Conservation (phyloP, 352 stramenopile genomes). For the Pythium utonaiense region DNA sequence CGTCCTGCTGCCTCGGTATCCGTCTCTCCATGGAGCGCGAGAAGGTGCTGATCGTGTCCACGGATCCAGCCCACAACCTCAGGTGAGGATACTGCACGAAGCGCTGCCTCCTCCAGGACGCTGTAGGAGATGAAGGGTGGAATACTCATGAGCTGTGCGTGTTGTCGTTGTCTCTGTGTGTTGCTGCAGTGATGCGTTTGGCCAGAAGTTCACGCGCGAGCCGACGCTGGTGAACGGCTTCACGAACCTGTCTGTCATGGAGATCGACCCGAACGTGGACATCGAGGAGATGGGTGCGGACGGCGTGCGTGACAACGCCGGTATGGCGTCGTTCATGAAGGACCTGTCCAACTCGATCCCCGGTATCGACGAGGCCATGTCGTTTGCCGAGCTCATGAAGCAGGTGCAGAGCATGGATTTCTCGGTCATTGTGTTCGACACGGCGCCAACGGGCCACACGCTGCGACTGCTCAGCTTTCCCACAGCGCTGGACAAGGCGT, state of each 20-base stretch:
- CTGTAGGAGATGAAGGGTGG: too few species aligned
- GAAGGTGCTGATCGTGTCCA: constrained; percentile 99
- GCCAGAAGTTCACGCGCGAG: constrained; percentile 98
- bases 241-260: constrained; percentile 98
- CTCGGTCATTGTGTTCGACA: constrained; percentile 98
- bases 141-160: too few species aligned
- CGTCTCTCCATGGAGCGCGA: constrained; percentile 87
- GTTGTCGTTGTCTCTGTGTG: neutral
- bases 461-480: constrained; percentile 96
- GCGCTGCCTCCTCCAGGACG: neutral
- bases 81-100: constrained; percentile 31
- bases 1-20: constrained; percentile 96
- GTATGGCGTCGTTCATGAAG: constrained; percentile 94
- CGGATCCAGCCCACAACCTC: constrained; percentile 99
- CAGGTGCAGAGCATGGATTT: constrained; percentile 97
- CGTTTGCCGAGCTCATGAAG: constrained; percentile 99
- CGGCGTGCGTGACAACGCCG: constrained; percentile 81
- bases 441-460: constrained; percentile 97
- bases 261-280: constrained; percentile 94
- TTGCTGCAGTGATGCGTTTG: constrained; percentile 93
- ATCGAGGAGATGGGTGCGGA: constrained; percentile 82
- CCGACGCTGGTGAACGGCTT: constrained; percentile 97
- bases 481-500: constrained; percentile 97
- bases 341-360: constrained; percentile 97
- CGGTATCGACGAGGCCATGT: constrained; percentile 99